Evolutionary conservation across 208 protist genomes (phyloP), one percentile per base, ranked within the genome.

Genomic region (Crithidia bombi): DNA sequence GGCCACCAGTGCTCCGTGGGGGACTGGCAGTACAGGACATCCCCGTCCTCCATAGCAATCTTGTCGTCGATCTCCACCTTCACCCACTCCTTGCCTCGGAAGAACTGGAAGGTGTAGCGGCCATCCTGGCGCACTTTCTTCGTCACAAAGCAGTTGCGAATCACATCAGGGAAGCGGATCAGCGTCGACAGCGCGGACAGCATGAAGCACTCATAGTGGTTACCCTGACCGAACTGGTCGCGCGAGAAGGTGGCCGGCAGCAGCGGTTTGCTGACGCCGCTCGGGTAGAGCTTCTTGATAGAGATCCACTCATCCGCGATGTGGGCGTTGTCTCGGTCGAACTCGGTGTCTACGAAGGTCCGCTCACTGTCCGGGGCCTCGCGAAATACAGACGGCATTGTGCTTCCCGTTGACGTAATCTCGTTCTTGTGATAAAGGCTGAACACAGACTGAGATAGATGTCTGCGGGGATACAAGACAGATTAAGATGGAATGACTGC

Each of bases 171-270:
- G 49, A 87, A 86, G 26, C 72, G 72, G 9, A 94, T 70, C 23
- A 94, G 75, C 11, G 84, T 82, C 9, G 89, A 71, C 14, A 94
- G 76, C 4, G 89, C 80, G 4, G 89, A 88, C 4, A 90, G 69
- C 82, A 90, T 90, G 68, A 92, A 92, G 75, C 89, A 94, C 65
- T 92, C 86, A 58, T 88, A 94, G 83, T 94, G 89, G 54, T 86
- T 84, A 25, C 89, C 86, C 59, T 94, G 86, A 15, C 74, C 80
- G 51, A 94, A 92, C 70, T 92, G 86, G 33, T 90, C 86, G 39
- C 83, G 73, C 25, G 75, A 81, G 65, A 94, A 80, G 5, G 69
- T 77, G 5, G 81, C 62, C 9, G 86, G 86, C 33, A 94, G 81
- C 36, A 94, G 81, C 28, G 89, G 83, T 46, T 87, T 57, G 21